Conservation (phyloP, 208 protist species). For the Wallacemonas sp. region DNA sequence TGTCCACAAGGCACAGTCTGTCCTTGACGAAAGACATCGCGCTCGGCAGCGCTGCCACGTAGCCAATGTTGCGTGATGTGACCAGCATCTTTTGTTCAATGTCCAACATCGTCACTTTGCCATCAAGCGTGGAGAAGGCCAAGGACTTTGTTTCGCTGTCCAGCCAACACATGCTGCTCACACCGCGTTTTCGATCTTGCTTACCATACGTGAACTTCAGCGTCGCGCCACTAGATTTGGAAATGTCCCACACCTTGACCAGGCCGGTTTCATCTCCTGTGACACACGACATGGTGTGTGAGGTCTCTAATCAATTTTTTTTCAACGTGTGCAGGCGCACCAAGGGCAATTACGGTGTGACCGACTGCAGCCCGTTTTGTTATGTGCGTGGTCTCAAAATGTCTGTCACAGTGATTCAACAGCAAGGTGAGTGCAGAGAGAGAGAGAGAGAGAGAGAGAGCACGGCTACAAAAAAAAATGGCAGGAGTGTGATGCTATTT, state of each 20-base stretch:
- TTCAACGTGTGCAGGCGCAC: too few species aligned
- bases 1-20: slow-evolving; percentile 52
- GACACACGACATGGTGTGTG: slow-evolving; percentile 62
- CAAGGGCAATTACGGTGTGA: background rate
- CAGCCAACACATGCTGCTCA: slow-evolving; percentile 81
- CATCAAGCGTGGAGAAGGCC: slow-evolving; percentile 65
- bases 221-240: slow-evolving; percentile 63
- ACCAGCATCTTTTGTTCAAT: slow-evolving; percentile 31
- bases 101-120: slow-evolving; percentile 56
- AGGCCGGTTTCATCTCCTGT: slow-evolving; percentile 85
- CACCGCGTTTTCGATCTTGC: slow-evolving; percentile 58
- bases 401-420: background rate
- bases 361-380: background rate
- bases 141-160: slow-evolving; percentile 53
- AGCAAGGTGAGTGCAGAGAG: too few species aligned
- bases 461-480: background rate
- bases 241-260: slow-evolving; percentile 86
- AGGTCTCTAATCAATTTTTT: too few species aligned
- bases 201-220: slow-evolving; percentile 68
- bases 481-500: too few species aligned
- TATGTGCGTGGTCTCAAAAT: slow-evolving; percentile 13
- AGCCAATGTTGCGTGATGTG: slow-evolving; percentile 32
- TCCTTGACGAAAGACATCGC: slow-evolving; percentile 67
- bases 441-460: background rate
- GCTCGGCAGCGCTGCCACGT: slow-evolving; percentile 48